Base-by-base conservation (phyloP, 148 eudicot species). In the Rhododendron vialii region DNA sequence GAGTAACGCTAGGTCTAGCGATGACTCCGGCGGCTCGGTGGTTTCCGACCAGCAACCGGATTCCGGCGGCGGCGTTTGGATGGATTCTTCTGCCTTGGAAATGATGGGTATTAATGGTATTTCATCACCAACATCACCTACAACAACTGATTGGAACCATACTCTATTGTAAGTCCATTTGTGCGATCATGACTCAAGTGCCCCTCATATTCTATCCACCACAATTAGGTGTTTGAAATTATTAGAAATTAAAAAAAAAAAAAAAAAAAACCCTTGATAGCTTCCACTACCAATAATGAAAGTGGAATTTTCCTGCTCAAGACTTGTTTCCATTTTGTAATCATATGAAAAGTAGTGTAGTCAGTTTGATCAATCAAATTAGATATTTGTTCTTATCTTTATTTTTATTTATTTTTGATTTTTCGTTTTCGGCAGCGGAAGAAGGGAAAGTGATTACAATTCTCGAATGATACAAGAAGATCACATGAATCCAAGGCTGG, bases 131-230 rank as follows among this genome's bases (percentile, higher is more conserved):
- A 85, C 93, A 76, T 87, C 93, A 63, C 53, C 92, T 43, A 88
- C 91, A 79, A 87, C 92, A 24, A 78, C 91, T 45, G 88, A 91
- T 85, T 93, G 95, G 95, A 91, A 85, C 83, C 95, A 88, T 55
- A 87, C 89, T 85, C 88, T 91, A 1, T 45, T 91, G 98, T 95
- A 89, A 92, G 95, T 89, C 38, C 65, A 26, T 59, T 20, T 71
- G 48, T 33, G 11, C 3, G 5, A 67, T 67, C 74, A 67, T n/a
- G 74, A 9, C 33, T 24, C 50, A 2, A 67, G 26, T 53, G 0
- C 0, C 53, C 53, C 57, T 22, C 3, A 15, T 57, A 18, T 86
- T 75, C 79, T 65, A 28, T 51, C 80, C 45, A 36, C 43, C 82
- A 86, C 43, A 45, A 75, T 55, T 55, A 55, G 22, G 67, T 47